Evolutionary conservation across 2,329 filamentous ascomycete genomes (phyloP), one percentile per base, ranked within the genome.

Genomic region (Apiospora aurea): DNA sequence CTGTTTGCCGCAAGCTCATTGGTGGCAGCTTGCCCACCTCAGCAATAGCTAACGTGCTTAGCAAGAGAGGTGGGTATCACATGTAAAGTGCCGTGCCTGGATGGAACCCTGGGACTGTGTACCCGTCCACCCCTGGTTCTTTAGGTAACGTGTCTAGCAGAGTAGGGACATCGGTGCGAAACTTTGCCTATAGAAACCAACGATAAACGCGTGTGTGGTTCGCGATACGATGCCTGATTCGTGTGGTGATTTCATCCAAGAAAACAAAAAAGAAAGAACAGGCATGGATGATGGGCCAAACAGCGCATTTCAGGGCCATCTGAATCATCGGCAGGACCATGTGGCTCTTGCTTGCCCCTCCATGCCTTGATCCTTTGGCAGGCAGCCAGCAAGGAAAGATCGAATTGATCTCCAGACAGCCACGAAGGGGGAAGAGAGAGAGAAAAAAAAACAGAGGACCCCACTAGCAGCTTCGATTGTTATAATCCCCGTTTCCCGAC

Each of bases 401-500:
- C 57, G 57, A 41, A n/a, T 5, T 24, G 46, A 38, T 51, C 11
- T 26, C 24, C 26, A 24, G 47, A 29, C 4, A 49, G 26, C 24
- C 29, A 21, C 3, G 53, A 61, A 61, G 29, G 18, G 18, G 16
- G 26, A 29, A 57, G 53, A 16, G 26, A 13, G 41, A 43, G 10
- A 18, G 34, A 21, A 4, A 41, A 24, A 41, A 41, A 64, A 64
- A 64, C 4, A n/a, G 21, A 24, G 34, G 57, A 24, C 57, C 29
- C 57, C 57, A 64, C 57, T 41, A 64, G 53, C 53, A 34, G 53
- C 29, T 61, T 64, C 3, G 41, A 41, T 41, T n/a, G n/a, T n/a
- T n/a, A 38, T 41, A 64, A 41, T 24, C 57, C 57, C 57, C 57
- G 57, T 64, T 64, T 64, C 57, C 57, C 57, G 57, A 64, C 57